phyloP scores from a whole-genome alignment of 1,284 basidiomycete genomes.

The Leccinum solheimii region DNA sequence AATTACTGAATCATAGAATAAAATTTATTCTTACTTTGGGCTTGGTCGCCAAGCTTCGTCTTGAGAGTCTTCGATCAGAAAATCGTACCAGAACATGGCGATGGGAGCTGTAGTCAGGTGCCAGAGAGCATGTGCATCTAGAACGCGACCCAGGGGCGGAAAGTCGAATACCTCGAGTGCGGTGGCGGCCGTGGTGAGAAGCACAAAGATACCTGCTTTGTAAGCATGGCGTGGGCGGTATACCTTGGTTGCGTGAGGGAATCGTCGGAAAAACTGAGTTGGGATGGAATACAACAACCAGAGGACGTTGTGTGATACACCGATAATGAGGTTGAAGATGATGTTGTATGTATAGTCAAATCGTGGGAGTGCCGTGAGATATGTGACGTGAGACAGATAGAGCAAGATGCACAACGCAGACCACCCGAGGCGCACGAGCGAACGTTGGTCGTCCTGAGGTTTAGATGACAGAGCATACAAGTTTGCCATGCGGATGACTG shows the following conservation, averaged over 20 bases:
- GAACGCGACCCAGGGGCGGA: constrained; percentile 67
- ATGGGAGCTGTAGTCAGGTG: constrained; percentile 87
- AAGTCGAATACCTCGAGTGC: constrained; percentile 93
- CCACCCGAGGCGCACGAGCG: constrained; percentile 37
- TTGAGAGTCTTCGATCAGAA: constrained; percentile 68
- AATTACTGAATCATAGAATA: constrained; percentile 10
- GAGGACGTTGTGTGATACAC: constrained; percentile 77
- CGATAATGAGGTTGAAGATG: constrained; percentile 78
- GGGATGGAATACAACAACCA: constrained; percentile 79
- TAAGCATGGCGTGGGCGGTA: constrained; percentile 57
- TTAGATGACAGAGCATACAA: constrained; percentile 52
- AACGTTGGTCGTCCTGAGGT: constrained; percentile 10
- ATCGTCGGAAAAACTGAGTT: constrained; percentile 51
- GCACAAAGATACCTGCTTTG: constrained; percentile 62
- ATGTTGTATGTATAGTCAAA: constrained; percentile 99
- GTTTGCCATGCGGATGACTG: constrained; percentile 75
- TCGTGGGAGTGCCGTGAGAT: constrained; percentile 71
- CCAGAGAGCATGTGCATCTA: constrained; percentile 98
- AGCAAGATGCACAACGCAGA: constrained; percentile 47
- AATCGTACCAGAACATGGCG: constrained; percentile 81
- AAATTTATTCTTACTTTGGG: constrained; percentile 21
- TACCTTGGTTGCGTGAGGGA: constrained; percentile 48
- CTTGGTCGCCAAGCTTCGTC: constrained; percentile 53
- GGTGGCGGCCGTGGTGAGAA: constrained; percentile 76
- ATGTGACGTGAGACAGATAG: constrained; percentile 75